Percentiles rank a stretch among this genome's conserved stretches.
These are phyloP conservation scores for Coemansia sp. DNA, from an alignment of 192 early-diverging fungal genomes.

Conservation along the genomic window DNA sequence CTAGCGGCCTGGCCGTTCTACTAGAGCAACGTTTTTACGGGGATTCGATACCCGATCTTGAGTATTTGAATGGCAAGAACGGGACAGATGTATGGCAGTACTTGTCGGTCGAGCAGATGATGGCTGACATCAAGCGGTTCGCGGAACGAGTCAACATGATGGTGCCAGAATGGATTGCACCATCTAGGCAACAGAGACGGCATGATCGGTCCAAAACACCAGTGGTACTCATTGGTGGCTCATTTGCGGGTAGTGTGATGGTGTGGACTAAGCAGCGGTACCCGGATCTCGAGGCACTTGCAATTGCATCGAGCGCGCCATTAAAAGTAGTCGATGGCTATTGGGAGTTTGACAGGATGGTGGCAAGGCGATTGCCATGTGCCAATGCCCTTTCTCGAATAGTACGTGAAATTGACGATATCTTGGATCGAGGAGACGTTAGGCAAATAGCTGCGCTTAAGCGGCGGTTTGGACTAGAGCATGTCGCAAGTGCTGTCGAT, in stretches of 20 bases:
- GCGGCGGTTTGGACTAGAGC: constrained; percentile 19
- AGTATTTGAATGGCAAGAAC: not conserved
- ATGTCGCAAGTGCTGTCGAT: not conserved
- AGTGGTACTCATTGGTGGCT: constrained; percentile 67
- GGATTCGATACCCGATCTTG: constrained; percentile 41
- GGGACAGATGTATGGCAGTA: constrained; percentile 33
- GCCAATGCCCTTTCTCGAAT: constrained; percentile 16
- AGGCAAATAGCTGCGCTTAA: constrained; percentile 7
- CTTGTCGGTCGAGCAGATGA: constrained; percentile 62
- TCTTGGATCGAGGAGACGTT: constrained; percentile 15
- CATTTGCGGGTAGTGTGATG: constrained; percentile 72
- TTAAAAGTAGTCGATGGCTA: constrained; percentile 61
- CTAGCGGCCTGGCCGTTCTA: constrained; percentile 54
- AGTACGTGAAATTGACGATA: constrained; percentile 19
- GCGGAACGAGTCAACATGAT: constrained; percentile 9
- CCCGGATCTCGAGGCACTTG: constrained; percentile 61
- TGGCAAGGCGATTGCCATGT: constrained; percentile 39
- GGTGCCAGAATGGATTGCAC: not conserved
- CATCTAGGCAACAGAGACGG: not conserved
- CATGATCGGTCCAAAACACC: constrained; percentile 47
- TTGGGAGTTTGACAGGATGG: constrained; percentile 61
- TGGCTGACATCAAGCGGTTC: constrained; percentile 64
- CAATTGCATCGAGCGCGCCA: constrained; percentile 70
- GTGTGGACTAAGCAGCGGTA: constrained; percentile 71
- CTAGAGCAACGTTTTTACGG: constrained; percentile 70